These are phyloP conservation scores for Amanita inopinata DNA, from an alignment of 768 basidiomycete genomes.

Conservation along the genomic window DNA sequence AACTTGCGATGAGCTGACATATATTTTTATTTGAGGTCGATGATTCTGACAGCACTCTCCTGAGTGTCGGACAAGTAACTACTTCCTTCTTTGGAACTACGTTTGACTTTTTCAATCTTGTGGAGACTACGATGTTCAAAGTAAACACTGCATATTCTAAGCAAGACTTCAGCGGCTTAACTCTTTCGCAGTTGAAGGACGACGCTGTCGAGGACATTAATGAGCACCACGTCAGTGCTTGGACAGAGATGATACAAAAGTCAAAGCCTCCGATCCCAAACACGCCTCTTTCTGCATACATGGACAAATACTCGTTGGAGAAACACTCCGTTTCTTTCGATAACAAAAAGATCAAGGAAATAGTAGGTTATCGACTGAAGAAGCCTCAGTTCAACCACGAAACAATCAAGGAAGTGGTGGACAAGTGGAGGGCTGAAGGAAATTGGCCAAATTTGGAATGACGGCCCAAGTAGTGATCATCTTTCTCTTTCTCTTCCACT, in stretches of 20 bases:
- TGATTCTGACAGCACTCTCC: constrained; percentile 61
- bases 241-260: constrained; percentile 71
- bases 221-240: constrained; percentile 71
- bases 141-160: constrained; percentile 24
- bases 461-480: constrained; percentile 8
- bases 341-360: constrained; percentile 63
- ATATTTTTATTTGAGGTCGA: constrained; percentile 43
- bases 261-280: constrained; percentile 65
- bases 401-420: constrained; percentile 57
- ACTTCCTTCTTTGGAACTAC: constrained; percentile 70
- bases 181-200: constrained; percentile 43
- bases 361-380: constrained; percentile 61
- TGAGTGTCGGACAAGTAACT: constrained; percentile 55
- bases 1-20: neutral
- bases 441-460: constrained; percentile 36
- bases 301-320: constrained; percentile 63
- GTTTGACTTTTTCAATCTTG: constrained; percentile 69
- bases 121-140: constrained; percentile 61
- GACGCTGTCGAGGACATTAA: constrained; percentile 78
- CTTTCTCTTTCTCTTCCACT: constrained; percentile 10
- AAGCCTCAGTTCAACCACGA: constrained; percentile 54
- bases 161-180: neutral
- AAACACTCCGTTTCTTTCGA: constrained; percentile 62
- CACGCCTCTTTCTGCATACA: constrained; percentile 68
- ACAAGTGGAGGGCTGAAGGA: constrained; percentile 74